Conservation (phyloP, 371 early-diverging fungal genomes). For the Mortierella sp. region DNA sequence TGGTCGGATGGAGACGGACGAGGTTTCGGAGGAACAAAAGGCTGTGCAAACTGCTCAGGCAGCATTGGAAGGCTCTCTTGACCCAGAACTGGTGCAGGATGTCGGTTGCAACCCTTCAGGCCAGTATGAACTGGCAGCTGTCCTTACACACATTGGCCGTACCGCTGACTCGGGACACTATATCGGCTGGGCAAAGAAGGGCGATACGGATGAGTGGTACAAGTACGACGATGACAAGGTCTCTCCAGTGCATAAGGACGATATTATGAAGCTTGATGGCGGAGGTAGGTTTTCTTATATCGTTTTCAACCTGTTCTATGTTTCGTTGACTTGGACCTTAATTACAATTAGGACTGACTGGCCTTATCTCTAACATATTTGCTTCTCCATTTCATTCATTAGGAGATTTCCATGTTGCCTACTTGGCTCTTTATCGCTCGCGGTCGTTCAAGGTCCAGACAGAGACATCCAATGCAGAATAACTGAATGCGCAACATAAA, state of each 20-base stretch:
- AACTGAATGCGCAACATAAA: neutral
- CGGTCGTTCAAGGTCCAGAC: constrained; percentile 44
- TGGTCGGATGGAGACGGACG: constrained; percentile 61
- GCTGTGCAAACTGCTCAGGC: constrained; percentile 55
- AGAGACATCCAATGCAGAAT: neutral
- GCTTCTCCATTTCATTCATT: neutral
- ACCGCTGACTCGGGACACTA: constrained; percentile 94
- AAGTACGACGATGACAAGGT: constrained; percentile 98
- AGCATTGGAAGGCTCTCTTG: constrained; percentile 65
- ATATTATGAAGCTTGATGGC: constrained; percentile 93
- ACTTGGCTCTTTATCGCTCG: constrained; percentile 84
- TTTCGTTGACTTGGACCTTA: neutral
- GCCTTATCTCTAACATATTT: neutral
- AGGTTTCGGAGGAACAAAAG: constrained; percentile 56
- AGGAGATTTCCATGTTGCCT: constrained; percentile 90
- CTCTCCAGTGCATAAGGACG: constrained; percentile 84
- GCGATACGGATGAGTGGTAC: constrained; percentile 83
- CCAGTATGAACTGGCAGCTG: constrained; percentile 85
- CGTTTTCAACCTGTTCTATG: neutral
- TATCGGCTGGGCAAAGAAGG: constrained; percentile 91
- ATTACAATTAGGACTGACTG: no score
- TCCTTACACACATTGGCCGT: constrained; percentile 91
- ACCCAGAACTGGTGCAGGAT: constrained; percentile 83
- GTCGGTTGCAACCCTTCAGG: constrained; percentile 87
- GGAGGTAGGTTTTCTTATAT: constrained; percentile 67